A percentile compares a stretch with the other conserved stretches of the same genome.
Conservation (phyloP, 495 filamentous ascomycete genomes). For the Neurospora africana region DNA sequence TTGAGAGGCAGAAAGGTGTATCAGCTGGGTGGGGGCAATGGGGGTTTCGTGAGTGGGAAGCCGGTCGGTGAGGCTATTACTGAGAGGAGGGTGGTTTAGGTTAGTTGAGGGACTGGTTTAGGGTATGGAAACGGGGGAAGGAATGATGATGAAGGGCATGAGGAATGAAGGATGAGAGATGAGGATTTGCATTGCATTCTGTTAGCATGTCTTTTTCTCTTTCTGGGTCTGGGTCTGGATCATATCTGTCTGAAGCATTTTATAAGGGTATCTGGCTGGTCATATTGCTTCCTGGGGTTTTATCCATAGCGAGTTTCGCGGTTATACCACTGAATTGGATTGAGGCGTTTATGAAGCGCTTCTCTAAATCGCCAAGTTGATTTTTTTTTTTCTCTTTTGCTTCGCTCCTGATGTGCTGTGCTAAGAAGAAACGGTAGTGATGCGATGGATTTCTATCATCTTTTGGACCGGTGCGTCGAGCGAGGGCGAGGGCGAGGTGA, state of each 20-base stretch:
- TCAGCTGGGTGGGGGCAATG: slow-evolving; percentile 32
- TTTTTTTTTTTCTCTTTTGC: not conserved
- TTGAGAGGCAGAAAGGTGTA: slow-evolving; percentile 70
- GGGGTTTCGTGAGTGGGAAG: slow-evolving; percentile 27
- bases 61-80: slow-evolving; percentile 34
- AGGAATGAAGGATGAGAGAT: not conserved
- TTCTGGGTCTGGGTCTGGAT: not conserved
- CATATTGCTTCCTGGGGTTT: not conserved
- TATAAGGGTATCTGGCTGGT: not conserved
- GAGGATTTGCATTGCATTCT: not conserved
- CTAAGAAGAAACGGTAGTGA: not conserved
- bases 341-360: not conserved
- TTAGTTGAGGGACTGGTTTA: not conserved
- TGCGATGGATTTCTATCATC: not conserved
- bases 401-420: not conserved
- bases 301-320: not conserved
- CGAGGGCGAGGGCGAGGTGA: not conserved
- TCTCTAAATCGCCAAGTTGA: not conserved
- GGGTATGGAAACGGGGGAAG: not conserved
- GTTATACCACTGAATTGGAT: not conserved
- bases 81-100: slow-evolving; percentile 28
- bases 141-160: not conserved
- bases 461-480: not conserved
- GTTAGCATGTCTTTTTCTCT: too few relatives aligned
- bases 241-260: not conserved